Evolutionary conservation across 805 yeast species (phyloP), one percentile per base, ranked within the genome.

Genomic region (Torulaspora microellipsoides): DNA sequence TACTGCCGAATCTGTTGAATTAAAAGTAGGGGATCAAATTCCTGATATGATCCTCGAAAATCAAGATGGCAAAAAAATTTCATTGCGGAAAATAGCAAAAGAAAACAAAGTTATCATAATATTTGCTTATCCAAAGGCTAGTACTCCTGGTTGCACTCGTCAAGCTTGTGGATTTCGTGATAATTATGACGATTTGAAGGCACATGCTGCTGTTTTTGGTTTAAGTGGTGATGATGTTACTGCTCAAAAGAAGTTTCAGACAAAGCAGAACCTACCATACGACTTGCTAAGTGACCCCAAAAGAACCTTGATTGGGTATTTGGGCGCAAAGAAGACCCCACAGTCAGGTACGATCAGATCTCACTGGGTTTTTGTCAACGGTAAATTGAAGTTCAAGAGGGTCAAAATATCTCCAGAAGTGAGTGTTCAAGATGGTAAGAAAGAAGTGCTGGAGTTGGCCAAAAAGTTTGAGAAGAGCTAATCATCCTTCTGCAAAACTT

Each of bases 61-160:
- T 58, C 91, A 91, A 64, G 83, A 83, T 50, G 88, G 76, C n/a
- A 70, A 78, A 30, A 75, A 73, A 29, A 73, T 83, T 14, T 71
- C 77, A 30, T 58, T 84, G 49, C 69, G 65, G 15, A 64, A 70
- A 3, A 54, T 71, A 39, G 70, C 69, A 8, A 51, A 55, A 14
- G 64, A 64, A 8, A 69, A 76, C 30, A 64, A 69, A 14, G 65
- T 78, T 11, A 72, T 81, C 25, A 69, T 81, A 15, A 68, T 79
- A 20, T 79, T 82, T 65, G 85, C 95, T 14, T 91, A 90, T 60
- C 98, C 98, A 42, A 83, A 76, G 59, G 98, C 98, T 0, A 80
- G 84, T 20, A 91, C 98, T 0, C 96, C 96, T 1, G 99, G 99
- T 3, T 93, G 99, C 66, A 91, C 99, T 1, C 77, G 88, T 55